A percentile compares a stretch with the other conserved stretches of the same genome.
Conservation (phyloP, 148 eudicot species). For the Selenicereus undatus region DNA sequence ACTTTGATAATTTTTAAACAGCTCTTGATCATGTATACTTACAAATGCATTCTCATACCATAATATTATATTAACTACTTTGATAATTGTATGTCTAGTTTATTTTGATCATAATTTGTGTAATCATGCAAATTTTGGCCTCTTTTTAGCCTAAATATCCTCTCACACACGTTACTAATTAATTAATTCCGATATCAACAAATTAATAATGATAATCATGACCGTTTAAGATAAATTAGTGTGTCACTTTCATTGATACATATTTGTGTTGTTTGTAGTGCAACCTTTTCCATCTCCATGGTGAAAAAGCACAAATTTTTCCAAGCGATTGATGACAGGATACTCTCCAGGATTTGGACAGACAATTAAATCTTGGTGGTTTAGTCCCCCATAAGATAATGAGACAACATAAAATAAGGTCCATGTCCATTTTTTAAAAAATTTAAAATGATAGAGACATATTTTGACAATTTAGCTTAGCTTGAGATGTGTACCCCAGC, state of each 20-base stretch:
- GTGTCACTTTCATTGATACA: too few species aligned
- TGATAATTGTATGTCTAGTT: too few species aligned
- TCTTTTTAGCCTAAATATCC: too few species aligned
- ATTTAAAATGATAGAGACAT: conserved; percentile 18
- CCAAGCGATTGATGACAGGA: conserved; percentile 11
- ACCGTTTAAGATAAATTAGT: background rate
- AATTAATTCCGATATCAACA: background rate
- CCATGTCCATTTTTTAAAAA: conserved; percentile 5
- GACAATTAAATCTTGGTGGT: background rate
- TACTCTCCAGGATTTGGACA: conserved; percentile 20
- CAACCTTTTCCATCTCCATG: conserved; percentile 14
- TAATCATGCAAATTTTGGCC: too few species aligned
- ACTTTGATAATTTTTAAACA: too few species aligned
- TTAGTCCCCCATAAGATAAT: conserved; percentile 23
- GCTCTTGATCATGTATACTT: too few species aligned
- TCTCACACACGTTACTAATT: too few species aligned
- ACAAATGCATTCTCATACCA: too few species aligned
- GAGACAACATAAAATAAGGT: conserved; percentile 5
- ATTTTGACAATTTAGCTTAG: conserved; percentile 5
- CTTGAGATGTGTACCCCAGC: background rate
- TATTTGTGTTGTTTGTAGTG: conserved; percentile 14
- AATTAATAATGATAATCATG: background rate
- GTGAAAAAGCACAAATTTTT: background rate
- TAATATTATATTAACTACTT: too few species aligned
- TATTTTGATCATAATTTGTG: too few species aligned